Percentiles rank a stretch among this genome's conserved stretches.
These are phyloP conservation scores for Penicillium egyptiacum DNA, from an alignment of 495 filamentous ascomycete species.

Conservation along the genomic window DNA sequence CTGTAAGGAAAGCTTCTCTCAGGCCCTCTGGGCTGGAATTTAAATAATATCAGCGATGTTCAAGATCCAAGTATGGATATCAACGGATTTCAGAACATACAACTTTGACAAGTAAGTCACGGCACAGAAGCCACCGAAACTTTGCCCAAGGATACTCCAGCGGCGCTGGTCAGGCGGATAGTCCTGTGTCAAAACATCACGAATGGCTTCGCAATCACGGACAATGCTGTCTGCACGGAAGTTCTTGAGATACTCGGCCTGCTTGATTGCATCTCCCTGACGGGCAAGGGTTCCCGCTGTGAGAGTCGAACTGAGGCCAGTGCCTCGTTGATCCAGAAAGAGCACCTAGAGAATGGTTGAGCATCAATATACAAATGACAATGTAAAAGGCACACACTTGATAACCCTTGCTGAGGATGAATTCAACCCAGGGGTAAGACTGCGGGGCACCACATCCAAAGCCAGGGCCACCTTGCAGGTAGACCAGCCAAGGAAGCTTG, in stretches of 20 bases:
- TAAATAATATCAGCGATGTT: background rate
- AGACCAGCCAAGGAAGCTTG: slow-evolving; percentile 62
- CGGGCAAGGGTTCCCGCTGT: slow-evolving; percentile 65
- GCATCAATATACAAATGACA: background rate
- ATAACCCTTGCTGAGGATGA: slow-evolving; percentile 78
- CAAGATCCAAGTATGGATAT: slow-evolving; percentile 1
- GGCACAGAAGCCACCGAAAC: slow-evolving; percentile 85
- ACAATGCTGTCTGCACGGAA: slow-evolving; percentile 92
- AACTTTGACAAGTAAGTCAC: slow-evolving; percentile 79
- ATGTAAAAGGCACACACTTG: slow-evolving; percentile 34
- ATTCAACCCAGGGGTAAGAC: slow-evolving; percentile 61
- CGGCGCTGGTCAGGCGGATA: slow-evolving; percentile 69
- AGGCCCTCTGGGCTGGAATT: slow-evolving; percentile 64
- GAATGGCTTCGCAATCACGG: slow-evolving; percentile 82
- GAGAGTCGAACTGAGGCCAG: slow-evolving; percentile 78
- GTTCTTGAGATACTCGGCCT: slow-evolving; percentile 78
- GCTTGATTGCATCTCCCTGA: slow-evolving; percentile 60
- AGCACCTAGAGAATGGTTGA: slow-evolving; percentile 55
- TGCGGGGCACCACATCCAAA: slow-evolving; percentile 73
- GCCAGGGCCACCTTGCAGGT: slow-evolving; percentile 77
- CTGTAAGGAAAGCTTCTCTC: slow-evolving; percentile 77
- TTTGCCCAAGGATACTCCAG: slow-evolving; percentile 87
- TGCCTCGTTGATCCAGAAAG: slow-evolving; percentile 85
- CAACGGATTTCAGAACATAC: slow-evolving; percentile 35
- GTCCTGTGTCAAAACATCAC: slow-evolving; percentile 66